Evolutionary conservation across 2,329 filamentous ascomycete genomes (phyloP).

Genomic region (Penicillium polonicum): DNA sequence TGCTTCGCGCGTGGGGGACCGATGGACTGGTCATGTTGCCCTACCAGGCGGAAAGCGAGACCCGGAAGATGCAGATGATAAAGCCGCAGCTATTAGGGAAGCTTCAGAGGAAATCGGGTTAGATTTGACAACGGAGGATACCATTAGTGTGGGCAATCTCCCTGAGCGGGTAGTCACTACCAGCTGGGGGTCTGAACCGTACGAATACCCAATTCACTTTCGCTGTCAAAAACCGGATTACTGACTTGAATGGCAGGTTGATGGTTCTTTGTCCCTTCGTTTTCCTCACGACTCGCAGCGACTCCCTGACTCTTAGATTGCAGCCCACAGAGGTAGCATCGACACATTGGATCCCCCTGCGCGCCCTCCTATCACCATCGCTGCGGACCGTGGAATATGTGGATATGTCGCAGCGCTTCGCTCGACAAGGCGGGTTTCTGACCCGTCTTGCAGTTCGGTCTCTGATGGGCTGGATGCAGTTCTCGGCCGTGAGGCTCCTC

Average conservation of each 20-base stretch:
- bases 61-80: conserved; percentile 62
- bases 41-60: conserved; percentile 67
- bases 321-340: conserved; percentile 68
- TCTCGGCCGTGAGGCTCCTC: conserved; percentile 62
- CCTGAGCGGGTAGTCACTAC: conserved; percentile 66
- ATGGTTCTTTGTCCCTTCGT: conserved; percentile 71
- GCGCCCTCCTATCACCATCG: conserved; percentile 58
- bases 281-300: conserved; percentile 60
- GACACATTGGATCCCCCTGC: conserved; percentile 67
- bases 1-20: conserved; percentile 62
- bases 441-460: conserved; percentile 55
- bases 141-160: conserved; percentile 58
- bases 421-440: conserved; percentile 55
- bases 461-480: conserved; percentile 65
- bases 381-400: conserved; percentile 63
- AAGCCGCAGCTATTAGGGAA: conserved; percentile 62
- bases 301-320: conserved; percentile 58
- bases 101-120: conserved; percentile 66
- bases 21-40: conserved; percentile 69
- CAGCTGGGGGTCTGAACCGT: conserved; percentile 65
- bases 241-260: conserved; percentile 45
- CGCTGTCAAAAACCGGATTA: background rate
- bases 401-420: conserved; percentile 62
- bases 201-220: conserved; percentile 1
- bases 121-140: conserved; percentile 53